phyloP scores from a whole-genome alignment of 1,284 basidiomycete genomes.

The Papiliotrema nemorosa region DNA sequence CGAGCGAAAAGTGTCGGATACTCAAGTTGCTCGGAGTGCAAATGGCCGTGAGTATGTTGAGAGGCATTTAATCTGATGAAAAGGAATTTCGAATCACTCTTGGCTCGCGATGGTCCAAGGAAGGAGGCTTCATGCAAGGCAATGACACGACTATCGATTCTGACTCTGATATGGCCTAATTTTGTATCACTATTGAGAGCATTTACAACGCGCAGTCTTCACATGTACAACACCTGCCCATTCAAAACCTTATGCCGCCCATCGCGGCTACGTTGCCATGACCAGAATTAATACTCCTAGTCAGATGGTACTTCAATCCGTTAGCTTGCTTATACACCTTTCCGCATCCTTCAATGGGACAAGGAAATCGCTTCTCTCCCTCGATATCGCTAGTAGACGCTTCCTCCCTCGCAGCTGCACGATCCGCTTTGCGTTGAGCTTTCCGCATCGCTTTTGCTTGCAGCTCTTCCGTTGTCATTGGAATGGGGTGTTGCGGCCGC shows the following conservation, averaged over 20 bases:
- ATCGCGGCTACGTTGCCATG: slow-evolving; percentile 45
- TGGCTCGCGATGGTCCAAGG: slow-evolving; percentile 70
- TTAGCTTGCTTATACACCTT: slow-evolving; percentile 59
- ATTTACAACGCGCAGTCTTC: not conserved
- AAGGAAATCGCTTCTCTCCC: slow-evolving; percentile 57
- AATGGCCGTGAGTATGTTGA: slow-evolving; percentile 59
- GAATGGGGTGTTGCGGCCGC: not conserved
- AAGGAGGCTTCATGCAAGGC: slow-evolving; percentile 60
- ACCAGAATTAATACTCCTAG: slow-evolving; percentile 43
- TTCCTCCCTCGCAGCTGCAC: slow-evolving; percentile 39
- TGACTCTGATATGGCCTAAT: not conserved
- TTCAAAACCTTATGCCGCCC: slow-evolving; percentile 15
- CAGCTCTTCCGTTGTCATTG: slow-evolving; percentile 31
- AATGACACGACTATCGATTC: slow-evolving; percentile 51
- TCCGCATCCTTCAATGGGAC: slow-evolving; percentile 58
- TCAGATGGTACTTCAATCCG: slow-evolving; percentile 49
- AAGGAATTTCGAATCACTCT: slow-evolving; percentile 65
- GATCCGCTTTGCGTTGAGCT: slow-evolving; percentile 37
- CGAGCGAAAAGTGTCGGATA: slow-evolving; percentile 79
- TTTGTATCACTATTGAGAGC: not conserved
- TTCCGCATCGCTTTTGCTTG: slow-evolving; percentile 35
- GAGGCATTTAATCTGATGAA: not conserved
- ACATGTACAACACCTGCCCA: not conserved
- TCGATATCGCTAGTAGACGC: slow-evolving; percentile 27
- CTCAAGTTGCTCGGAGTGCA: slow-evolving; percentile 81